Conservation (phyloP, 2,329 filamentous ascomycete species). For the Aspergillus awamori region DNA sequence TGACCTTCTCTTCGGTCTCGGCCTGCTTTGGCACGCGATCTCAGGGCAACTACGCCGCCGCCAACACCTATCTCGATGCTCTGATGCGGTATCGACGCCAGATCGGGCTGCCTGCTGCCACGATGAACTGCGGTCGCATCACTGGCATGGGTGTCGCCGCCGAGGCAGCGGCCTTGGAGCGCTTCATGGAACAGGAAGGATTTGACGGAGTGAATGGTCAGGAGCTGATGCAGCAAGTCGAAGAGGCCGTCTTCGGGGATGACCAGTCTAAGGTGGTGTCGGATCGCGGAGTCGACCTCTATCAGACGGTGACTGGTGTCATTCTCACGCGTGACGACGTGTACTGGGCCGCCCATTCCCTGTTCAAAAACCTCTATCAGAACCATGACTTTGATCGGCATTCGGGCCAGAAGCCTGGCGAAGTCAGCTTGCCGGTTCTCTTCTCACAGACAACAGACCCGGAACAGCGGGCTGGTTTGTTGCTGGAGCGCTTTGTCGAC, state of each 20-base stretch:
- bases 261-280: neutral
- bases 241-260: slow-evolving; percentile 1
- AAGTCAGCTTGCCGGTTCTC: neutral
- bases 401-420: neutral
- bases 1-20: neutral
- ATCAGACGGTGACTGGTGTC: slow-evolving; percentile 3
- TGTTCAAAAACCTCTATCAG: slow-evolving; percentile 1
- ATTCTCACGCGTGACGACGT: slow-evolving; percentile 1
- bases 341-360: neutral
- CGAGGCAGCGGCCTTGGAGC: neutral
- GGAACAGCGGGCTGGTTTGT: neutral
- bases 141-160: neutral
- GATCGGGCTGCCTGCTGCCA: slow-evolving; percentile 1
- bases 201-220: slow-evolving; percentile 7
- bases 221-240: slow-evolving; percentile 7
- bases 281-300: neutral
- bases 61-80: neutral
- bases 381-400: neutral
- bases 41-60: slow-evolving; percentile 6
- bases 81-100: neutral
- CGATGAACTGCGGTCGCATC: neutral
- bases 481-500: neutral
- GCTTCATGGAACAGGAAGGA: slow-evolving; percentile 2
- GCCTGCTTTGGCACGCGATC: neutral
- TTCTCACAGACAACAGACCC: neutral